Conservation (phyloP, 805 yeast species). For the Sugiyamaella valdiviana region DNA sequence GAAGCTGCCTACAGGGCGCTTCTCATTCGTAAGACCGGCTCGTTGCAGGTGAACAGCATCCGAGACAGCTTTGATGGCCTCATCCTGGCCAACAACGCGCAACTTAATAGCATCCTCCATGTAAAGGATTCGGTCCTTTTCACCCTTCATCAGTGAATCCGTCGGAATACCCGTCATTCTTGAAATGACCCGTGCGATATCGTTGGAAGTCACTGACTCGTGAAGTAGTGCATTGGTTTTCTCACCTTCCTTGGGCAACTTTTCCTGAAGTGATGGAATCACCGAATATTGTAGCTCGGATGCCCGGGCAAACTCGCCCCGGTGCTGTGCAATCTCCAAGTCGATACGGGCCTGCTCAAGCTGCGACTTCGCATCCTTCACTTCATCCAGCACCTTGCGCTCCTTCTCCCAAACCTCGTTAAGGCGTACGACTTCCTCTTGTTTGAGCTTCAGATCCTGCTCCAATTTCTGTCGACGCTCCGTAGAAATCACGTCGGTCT, state of each 20-base stretch:
- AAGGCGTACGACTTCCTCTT: conserved; percentile 59
- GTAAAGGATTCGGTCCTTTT: conserved; percentile 77
- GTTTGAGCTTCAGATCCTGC: conserved; percentile 54
- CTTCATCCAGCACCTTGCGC: conserved; percentile 63
- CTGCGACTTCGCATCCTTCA: conserved; percentile 73
- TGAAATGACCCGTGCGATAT: conserved; percentile 85
- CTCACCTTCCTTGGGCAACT: conserved; percentile 52
- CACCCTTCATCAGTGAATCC: conserved; percentile 85
- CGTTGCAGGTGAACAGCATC: conserved; percentile 95
- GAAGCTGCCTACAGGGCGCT: conserved; percentile 93
- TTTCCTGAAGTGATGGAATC: conserved; percentile 71
- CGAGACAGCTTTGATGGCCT: conserved; percentile 81
- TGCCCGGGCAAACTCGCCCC: conserved; percentile 80
- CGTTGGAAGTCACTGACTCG: conserved; percentile 91
- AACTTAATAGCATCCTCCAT: conserved; percentile 77
- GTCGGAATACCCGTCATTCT: conserved; percentile 96
- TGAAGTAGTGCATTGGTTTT: conserved; percentile 51
- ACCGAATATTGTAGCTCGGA: conserved; percentile 82
- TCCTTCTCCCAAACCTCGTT: conserved; percentile 86
- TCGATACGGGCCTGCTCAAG: conserved; percentile 81
- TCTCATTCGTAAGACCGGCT: conserved; percentile 92
- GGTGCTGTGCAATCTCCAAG: conserved; percentile 74
- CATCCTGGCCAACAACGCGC: conserved; percentile 92
- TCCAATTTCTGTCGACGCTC: conserved; percentile 76
- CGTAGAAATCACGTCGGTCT: conserved; percentile 74